Evolutionary conservation across 2,329 filamentous ascomycete species (phyloP).

Genomic region (Annulohypoxylon truncatum): DNA sequence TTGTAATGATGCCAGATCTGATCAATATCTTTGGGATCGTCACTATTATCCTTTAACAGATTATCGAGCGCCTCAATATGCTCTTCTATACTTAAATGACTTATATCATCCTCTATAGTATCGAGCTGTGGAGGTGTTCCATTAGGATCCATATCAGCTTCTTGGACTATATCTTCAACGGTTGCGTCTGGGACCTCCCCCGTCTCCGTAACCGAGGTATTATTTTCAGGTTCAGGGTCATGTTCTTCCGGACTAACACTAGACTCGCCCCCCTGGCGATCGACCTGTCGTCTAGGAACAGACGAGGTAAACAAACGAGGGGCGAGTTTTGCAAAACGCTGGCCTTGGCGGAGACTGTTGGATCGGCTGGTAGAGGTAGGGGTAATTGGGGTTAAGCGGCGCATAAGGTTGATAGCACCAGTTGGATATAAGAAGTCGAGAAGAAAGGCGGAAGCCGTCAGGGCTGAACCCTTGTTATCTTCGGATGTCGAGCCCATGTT

Average conservation of each 20-base stretch:
- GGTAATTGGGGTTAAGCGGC: constrained; percentile 47
- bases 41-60: constrained; percentile 31
- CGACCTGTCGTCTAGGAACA: constrained; percentile 28
- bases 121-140: not conserved
- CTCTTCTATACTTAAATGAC: not conserved
- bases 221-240: not conserved
- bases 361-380: constrained; percentile 42
- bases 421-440: constrained; percentile 69
- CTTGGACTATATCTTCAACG: not conserved
- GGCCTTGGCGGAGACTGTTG: constrained; percentile 45
- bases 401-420: constrained; percentile 57
- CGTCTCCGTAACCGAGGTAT: not conserved
- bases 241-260: not conserved
- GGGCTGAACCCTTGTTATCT: constrained; percentile 43
- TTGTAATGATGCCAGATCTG: constrained; percentile 59
- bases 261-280: constrained; percentile 4
- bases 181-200: not conserved
- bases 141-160: not conserved
- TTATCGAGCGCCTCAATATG: constrained; percentile 37
- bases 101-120: not conserved
- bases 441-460: constrained; percentile 61
- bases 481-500: constrained; percentile 42
- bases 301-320: constrained; percentile 47
- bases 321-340: constrained; percentile 37
- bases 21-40: constrained; percentile 46